A percentile compares a stretch with the other conserved stretches of the same genome.
These are phyloP conservation scores for Streptanthus diversifolius DNA, from an alignment of 345 rosid genomes.

Conservation along the genomic window DNA sequence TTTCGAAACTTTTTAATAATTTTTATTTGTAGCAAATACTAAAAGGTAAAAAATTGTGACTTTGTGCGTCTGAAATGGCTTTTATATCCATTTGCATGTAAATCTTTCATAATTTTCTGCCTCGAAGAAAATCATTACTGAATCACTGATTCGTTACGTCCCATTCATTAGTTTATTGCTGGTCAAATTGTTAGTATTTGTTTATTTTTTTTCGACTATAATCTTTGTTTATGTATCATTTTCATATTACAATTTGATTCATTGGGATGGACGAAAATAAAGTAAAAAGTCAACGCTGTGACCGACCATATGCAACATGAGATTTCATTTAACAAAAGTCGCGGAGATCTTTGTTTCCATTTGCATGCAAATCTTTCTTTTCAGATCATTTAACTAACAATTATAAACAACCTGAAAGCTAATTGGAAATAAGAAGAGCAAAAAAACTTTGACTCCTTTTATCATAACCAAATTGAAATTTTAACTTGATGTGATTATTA, in stretches of 20 bases:
- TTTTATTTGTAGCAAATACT: background rate
- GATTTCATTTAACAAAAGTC: slow-evolving; percentile 21
- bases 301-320: slow-evolving; percentile 26
- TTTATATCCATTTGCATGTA: slow-evolving; percentile 27
- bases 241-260: background rate
- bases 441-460: background rate
- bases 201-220: background rate
- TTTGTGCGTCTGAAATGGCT: slow-evolving; percentile 27
- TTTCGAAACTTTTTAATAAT: background rate
- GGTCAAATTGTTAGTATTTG: background rate
- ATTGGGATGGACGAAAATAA: slow-evolving; percentile 27
- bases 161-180: background rate
- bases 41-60: slow-evolving; percentile 8
- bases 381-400: background rate
- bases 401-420: background rate
- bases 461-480: background rate
- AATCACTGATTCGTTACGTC: slow-evolving; percentile 21
- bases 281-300: slow-evolving; percentile 23
- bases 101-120: slow-evolving; percentile 7
- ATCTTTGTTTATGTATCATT: background rate
- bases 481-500: background rate
- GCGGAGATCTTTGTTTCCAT: slow-evolving; percentile 25
- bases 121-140: slow-evolving; percentile 25
- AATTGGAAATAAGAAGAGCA: background rate
- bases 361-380: slow-evolving; percentile 9